These are phyloP conservation scores for Scalesia atractyloides DNA, from an alignment of 129 eudicot genomes.

Conservation along the genomic window DNA sequence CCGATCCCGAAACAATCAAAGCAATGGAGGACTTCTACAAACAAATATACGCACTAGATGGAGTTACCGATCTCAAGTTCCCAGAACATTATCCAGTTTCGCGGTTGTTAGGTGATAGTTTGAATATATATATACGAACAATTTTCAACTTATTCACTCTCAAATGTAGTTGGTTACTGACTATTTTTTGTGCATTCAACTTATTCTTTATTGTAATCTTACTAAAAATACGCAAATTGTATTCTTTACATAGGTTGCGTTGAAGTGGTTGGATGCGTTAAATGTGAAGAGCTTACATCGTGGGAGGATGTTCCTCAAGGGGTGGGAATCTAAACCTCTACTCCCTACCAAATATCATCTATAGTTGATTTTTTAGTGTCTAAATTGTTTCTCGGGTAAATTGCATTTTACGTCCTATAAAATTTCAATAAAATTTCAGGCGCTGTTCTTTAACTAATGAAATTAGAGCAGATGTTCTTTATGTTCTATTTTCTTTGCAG, in stretches of 20 bases:
- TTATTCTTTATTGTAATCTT: background rate
- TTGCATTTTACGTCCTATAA: too few relatives aligned
- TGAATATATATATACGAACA: slow-evolving; percentile 1
- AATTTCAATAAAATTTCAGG: too few relatives aligned
- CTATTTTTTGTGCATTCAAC: background rate
- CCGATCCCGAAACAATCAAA: slow-evolving; percentile 83
- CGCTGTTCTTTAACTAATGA: too few relatives aligned
- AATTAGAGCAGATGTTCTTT: too few relatives aligned
- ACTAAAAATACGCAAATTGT: background rate
- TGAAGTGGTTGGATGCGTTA: slow-evolving; percentile 88
- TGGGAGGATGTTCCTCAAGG: slow-evolving; percentile 94
- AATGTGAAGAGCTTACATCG: slow-evolving; percentile 66
- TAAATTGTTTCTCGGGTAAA: too few relatives aligned
- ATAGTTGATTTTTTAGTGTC: too few relatives aligned
- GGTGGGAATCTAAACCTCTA: slow-evolving; percentile 33
- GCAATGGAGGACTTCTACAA: slow-evolving; percentile 94
- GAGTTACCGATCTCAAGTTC: slow-evolving; percentile 80
- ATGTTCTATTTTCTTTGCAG: too few relatives aligned
- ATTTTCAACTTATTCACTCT: slow-evolving; percentile 19
- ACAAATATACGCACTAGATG: slow-evolving; percentile 82
- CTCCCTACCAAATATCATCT: too few relatives aligned
- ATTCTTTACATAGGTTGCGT: slow-evolving; percentile 70
- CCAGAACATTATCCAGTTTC: slow-evolving; percentile 90
- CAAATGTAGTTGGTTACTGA: slow-evolving; percentile 9
- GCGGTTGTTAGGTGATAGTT: slow-evolving; percentile 63